phyloP scores from a whole-genome alignment of 2,329 filamentous ascomycete species.

The Xylariomycetidae sp. region DNA sequence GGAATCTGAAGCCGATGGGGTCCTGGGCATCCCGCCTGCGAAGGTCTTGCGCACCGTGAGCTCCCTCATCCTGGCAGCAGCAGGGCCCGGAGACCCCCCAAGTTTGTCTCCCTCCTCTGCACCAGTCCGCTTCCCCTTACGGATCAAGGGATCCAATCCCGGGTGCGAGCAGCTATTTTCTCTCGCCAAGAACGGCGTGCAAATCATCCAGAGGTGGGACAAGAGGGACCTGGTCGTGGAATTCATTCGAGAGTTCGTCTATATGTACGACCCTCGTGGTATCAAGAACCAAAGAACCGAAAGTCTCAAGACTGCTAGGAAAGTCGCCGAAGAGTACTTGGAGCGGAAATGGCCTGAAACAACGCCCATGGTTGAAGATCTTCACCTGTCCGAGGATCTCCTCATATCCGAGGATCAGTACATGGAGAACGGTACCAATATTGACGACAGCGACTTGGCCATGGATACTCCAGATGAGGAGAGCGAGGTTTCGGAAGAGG shows the following conservation, averaged over 20 bases:
- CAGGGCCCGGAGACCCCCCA: not conserved
- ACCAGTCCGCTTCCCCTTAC: not conserved
- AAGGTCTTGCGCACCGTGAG: constrained; percentile 12
- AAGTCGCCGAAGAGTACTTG: not conserved
- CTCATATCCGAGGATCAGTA: not conserved
- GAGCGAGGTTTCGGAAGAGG: constrained; percentile 1
- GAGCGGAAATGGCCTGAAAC: not conserved
- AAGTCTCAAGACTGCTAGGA: not conserved
- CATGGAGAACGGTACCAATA: not conserved
- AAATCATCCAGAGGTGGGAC: constrained; percentile 1
- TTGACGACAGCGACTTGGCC: constrained; percentile 1
- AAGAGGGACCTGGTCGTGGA: constrained; percentile 3
- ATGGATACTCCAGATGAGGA: not conserved
- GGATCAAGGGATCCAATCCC: not conserved
- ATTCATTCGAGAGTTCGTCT: constrained; percentile 9
- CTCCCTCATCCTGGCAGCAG: constrained; percentile 6
- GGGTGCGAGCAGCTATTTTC: constrained; percentile 2
- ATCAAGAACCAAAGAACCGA: not conserved
- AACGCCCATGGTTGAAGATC: not conserved
- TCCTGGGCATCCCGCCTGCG: constrained; percentile 3
- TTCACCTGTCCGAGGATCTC: not conserved
- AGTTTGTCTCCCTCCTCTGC: no score
- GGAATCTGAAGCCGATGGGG: constrained; percentile 1
- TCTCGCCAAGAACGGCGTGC: constrained; percentile 3
- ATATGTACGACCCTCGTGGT: constrained; percentile 3